Conservation (phyloP, 345 rosid species). For the Alliaria petiolata region DNA sequence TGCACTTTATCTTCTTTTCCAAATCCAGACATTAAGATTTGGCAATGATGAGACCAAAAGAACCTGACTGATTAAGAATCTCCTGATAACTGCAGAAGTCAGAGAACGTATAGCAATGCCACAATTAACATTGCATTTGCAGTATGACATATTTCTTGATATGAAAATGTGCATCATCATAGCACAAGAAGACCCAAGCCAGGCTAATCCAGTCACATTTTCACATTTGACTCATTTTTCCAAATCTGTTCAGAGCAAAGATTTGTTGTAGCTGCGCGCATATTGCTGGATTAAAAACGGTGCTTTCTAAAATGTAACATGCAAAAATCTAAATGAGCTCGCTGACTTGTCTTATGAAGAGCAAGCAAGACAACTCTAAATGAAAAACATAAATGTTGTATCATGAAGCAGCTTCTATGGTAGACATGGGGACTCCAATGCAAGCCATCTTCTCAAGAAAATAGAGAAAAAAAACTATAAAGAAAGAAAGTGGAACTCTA, state of each 20-base stretch:
- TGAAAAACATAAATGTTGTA: not conserved
- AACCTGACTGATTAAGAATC: not conserved
- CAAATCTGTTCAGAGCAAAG: not conserved
- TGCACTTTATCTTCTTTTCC: not conserved
- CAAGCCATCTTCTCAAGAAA: not conserved
- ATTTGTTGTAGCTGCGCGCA: too few species aligned
- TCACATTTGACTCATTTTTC: not conserved
- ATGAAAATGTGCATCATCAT: not conserved
- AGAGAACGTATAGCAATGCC: not conserved
- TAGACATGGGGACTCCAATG: not conserved
- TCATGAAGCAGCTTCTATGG: not conserved
- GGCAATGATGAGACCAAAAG: slow-evolving; percentile 23
- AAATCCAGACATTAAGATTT: not conserved
- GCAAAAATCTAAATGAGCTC: not conserved
- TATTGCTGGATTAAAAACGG: too few species aligned
- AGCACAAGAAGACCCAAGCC: not conserved
- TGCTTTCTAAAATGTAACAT: not conserved
- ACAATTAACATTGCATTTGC: not conserved
- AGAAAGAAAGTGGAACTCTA: not conserved
- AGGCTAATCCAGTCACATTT: not conserved
- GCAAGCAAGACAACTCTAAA: not conserved
- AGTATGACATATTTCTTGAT: not conserved
- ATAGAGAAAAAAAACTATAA: not conserved
- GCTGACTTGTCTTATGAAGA: not conserved
- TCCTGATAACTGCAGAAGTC: slow-evolving; percentile 17